These are phyloP conservation scores for Glaciozyma martinii DNA, from an alignment of 768 basidiomycete genomes.

Conservation along the genomic window DNA sequence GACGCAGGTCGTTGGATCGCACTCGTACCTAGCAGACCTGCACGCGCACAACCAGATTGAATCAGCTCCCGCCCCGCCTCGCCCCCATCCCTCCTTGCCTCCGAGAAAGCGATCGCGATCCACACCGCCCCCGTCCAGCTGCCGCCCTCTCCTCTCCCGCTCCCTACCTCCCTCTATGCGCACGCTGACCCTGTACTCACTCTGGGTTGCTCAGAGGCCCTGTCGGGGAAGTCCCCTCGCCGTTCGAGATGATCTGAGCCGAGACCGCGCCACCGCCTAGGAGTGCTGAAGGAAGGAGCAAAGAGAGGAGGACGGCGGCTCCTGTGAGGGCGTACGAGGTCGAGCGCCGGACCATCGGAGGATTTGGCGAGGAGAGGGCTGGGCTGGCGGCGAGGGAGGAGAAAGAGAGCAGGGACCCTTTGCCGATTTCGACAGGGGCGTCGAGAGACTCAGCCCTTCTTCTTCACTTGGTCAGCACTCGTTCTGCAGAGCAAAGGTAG, in stretches of 20 bases:
- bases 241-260: neutral
- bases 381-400: too few species aligned
- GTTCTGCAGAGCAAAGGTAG: too few species aligned
- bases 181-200: neutral
- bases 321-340: too few species aligned
- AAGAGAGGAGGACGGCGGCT: neutral
- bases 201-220: neutral
- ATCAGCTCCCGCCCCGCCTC: neutral
- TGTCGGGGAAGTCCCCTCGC: neutral
- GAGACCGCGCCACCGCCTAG: neutral
- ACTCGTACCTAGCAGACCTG: conserved; percentile 60
- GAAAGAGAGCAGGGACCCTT: too few species aligned
- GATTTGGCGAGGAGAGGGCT: too few species aligned
- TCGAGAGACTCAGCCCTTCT: too few species aligned
- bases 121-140: neutral
- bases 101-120: too few species aligned
- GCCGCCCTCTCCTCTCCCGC: neutral
- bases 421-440: too few species aligned
- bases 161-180: neutral
- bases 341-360: too few species aligned
- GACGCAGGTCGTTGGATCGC: conserved; percentile 56
- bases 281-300: neutral
- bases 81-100: neutral
- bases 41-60: neutral
- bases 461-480: too few species aligned